A percentile compares a stretch with the other conserved stretches of the same genome.
Conservation (phyloP, 352 stramenopile species). For the Peronosclerospora sorghi region DNA sequence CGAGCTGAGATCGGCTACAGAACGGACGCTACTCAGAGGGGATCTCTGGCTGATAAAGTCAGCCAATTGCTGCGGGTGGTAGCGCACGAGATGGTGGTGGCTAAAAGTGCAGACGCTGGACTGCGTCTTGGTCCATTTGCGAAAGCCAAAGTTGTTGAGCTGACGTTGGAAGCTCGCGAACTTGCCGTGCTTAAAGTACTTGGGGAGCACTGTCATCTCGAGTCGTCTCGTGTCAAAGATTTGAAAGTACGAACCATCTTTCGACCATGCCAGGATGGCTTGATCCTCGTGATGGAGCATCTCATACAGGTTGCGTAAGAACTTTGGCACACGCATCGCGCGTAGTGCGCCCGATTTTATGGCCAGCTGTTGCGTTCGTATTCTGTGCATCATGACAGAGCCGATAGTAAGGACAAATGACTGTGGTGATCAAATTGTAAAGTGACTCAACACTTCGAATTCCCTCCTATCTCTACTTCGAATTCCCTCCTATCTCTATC, state of each 20-base stretch:
- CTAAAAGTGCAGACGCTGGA: slow-evolving; percentile 74
- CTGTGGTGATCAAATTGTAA: slow-evolving; percentile 17
- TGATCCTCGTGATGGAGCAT: slow-evolving; percentile 67
- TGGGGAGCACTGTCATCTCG: slow-evolving; percentile 69
- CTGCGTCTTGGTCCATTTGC: slow-evolving; percentile 79
- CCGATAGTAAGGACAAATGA: not conserved
- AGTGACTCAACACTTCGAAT: slow-evolving; percentile 6
- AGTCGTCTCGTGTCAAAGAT: slow-evolving; percentile 52
- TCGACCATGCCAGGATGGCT: slow-evolving; percentile 56
- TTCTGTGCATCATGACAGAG: slow-evolving; percentile 18
- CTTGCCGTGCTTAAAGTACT: slow-evolving; percentile 92
- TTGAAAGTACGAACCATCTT: slow-evolving; percentile 57
- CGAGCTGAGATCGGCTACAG: slow-evolving; percentile 3
- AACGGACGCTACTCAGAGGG: slow-evolving; percentile 6
- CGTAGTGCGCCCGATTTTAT: slow-evolving; percentile 16
- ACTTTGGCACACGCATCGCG: slow-evolving; percentile 55
- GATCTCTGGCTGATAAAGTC: slow-evolving; percentile 31
- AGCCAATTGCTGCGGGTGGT: slow-evolving; percentile 45
- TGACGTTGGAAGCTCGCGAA: slow-evolving; percentile 89
- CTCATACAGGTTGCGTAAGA: slow-evolving; percentile 66
- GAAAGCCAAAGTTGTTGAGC: slow-evolving; percentile 90
- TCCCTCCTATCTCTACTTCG: not conserved
- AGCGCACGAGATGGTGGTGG: slow-evolving; percentile 49
- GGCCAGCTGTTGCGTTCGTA: slow-evolving; percentile 14
- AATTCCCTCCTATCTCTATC: not conserved